These are phyloP conservation scores for Pythium chondricola DNA, from an alignment of 352 stramenopile species.

Conservation along the genomic window DNA sequence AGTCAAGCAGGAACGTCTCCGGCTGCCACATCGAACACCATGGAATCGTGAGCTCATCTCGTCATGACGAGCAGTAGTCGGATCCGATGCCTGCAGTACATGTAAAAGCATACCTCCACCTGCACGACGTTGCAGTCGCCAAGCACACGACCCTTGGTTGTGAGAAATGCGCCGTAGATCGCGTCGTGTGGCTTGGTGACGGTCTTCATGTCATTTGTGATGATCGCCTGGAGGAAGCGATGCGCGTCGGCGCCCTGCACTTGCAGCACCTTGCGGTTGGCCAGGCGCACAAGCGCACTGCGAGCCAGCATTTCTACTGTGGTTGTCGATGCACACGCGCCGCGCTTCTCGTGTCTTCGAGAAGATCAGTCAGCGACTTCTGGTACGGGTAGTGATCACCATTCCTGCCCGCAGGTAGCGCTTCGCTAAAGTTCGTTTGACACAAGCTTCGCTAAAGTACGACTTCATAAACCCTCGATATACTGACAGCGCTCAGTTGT, in stretches of 20 bases:
- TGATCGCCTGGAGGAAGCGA: conserved; percentile 73
- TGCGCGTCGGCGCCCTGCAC: conserved; percentile 61
- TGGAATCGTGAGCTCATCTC: neutral
- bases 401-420: too few species aligned
- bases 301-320: conserved; percentile 24
- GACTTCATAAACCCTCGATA: too few species aligned
- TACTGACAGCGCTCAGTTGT: too few species aligned
- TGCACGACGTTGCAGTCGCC: conserved; percentile 75
- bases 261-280: conserved; percentile 53
- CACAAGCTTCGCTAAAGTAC: too few species aligned
- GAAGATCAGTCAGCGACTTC: too few species aligned
- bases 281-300: conserved; percentile 41
- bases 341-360: too few species aligned
- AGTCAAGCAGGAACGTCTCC: conserved; percentile 70
- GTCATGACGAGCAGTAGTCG: neutral
- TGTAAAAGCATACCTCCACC: conserved; percentile 26
- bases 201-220: conserved; percentile 82
- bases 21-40: conserved; percentile 19
- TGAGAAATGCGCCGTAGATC: conserved; percentile 77
- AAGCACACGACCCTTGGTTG: conserved; percentile 68
- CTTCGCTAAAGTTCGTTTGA: too few species aligned
- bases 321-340: too few species aligned
- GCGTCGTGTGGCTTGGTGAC: conserved; percentile 43
- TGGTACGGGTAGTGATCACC: too few species aligned
- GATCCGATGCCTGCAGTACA: too few species aligned